phyloP scores from a whole-genome alignment of 2,329 filamentous ascomycete species.

The Trichoderma koningiopsis region DNA sequence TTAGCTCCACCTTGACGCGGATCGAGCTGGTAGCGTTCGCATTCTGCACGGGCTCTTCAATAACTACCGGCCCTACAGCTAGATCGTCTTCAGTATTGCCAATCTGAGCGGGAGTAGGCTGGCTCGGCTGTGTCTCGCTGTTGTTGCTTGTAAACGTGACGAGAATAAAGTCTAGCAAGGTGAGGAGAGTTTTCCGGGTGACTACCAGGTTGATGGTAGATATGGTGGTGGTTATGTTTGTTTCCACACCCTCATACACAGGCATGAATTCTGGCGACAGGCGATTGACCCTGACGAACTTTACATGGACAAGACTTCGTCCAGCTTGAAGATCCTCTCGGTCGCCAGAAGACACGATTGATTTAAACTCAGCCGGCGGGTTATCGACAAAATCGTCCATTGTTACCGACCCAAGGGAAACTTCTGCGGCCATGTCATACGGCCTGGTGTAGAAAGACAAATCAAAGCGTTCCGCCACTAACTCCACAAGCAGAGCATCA shows the following conservation, averaged over 20 bases:
- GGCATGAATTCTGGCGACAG: conserved; percentile 92
- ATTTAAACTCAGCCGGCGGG: conserved; percentile 87
- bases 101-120: conserved; percentile 41
- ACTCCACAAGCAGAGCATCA: conserved; percentile 83
- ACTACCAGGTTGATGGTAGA: conserved; percentile 97
- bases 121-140: conserved; percentile 43
- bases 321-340: conserved; percentile 72
- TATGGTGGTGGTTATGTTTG: conserved; percentile 85
- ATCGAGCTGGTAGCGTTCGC: conserved; percentile 66
- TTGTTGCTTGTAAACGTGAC: conserved; percentile 78
- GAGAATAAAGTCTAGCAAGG: conserved; percentile 89
- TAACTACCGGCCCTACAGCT: conserved; percentile 40
- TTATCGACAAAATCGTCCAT: conserved; percentile 96
- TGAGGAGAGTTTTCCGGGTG: conserved; percentile 88
- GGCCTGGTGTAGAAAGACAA: conserved; percentile 85
- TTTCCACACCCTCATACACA: conserved; percentile 90
- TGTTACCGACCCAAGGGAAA: conserved; percentile 81
- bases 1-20: conserved; percentile 88
- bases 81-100: conserved; percentile 38
- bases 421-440: conserved; percentile 91
- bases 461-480: conserved; percentile 86
- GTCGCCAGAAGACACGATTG: conserved; percentile 86
- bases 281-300: conserved; percentile 85
- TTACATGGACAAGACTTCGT: conserved; percentile 82
- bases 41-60: conserved; percentile 41